Conservation (phyloP, 2,329 filamentous ascomycete species). For the Aurifilum marmelostoma region DNA sequence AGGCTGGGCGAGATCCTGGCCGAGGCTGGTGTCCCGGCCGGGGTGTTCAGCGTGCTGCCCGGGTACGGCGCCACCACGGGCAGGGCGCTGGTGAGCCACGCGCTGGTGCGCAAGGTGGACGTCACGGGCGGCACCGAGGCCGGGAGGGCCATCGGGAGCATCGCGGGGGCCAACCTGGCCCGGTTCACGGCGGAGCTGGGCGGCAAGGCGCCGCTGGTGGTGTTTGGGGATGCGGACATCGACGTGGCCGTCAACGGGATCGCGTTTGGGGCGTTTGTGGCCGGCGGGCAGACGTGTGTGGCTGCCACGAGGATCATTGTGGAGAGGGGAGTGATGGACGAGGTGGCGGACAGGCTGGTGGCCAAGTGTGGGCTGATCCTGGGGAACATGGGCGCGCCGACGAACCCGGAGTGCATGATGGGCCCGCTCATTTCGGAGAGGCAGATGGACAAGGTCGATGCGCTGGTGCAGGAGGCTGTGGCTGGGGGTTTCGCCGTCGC, state of each 20-base stretch:
- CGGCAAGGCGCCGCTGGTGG: conserved; percentile 70
- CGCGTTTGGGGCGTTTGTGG: conserved; percentile 61
- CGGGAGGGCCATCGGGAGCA: conserved; percentile 68
- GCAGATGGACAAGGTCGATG: conserved; percentile 69
- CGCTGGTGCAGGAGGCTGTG: conserved; percentile 67
- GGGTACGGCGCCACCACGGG: conserved; percentile 58
- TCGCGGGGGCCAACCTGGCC: conserved; percentile 68
- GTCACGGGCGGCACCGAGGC: conserved; percentile 77
- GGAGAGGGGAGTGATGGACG: conserved; percentile 66
- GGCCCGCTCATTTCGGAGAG: conserved; percentile 64
- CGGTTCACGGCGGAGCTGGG: conserved; percentile 73
- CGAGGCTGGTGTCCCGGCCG: conserved; percentile 70
- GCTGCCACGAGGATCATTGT: conserved; percentile 77
- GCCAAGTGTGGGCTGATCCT: conserved; percentile 62
- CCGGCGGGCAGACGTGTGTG: conserved; percentile 63
- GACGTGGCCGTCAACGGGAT: conserved; percentile 71
- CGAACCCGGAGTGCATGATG: conserved; percentile 62
- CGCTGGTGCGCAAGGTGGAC: conserved; percentile 66
- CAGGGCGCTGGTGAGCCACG: conserved; percentile 56
- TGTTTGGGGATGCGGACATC: conserved; percentile 68
- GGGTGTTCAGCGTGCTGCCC: conserved; percentile 67
- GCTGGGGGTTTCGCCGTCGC: conserved; percentile 30
- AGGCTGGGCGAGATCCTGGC: conserved; percentile 62
- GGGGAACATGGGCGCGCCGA: conserved; percentile 59
- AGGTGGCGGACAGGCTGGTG: conserved; percentile 66